phyloP scores from a whole-genome alignment of 2,329 filamentous ascomycete genomes.

The Fusarium sp. region DNA sequence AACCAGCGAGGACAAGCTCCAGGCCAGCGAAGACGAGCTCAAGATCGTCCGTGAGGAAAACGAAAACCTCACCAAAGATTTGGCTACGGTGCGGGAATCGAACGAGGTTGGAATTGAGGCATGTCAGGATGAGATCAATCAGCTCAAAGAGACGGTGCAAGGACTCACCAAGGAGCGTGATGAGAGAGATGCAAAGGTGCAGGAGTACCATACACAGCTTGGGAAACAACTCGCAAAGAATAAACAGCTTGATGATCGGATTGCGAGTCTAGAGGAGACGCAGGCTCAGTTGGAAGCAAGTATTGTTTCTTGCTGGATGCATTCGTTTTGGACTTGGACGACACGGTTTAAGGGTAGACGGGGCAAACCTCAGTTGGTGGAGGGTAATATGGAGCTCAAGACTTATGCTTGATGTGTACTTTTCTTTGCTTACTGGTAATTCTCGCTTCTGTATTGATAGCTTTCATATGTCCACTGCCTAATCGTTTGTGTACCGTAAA shows the following conservation, averaged over 20 bases:
- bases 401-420: neutral
- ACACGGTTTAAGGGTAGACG: neutral
- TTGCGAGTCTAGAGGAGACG: neutral
- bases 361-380: neutral
- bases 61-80: neutral
- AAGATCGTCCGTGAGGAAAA: neutral
- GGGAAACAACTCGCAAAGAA: neutral
- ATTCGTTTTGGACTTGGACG: neutral
- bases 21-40: neutral
- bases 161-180: neutral
- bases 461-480: neutral
- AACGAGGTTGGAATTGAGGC: neutral
- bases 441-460: neutral
- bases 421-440: neutral
- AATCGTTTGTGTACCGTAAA: neutral
- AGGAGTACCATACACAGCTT: neutral
- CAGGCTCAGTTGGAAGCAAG: neutral
- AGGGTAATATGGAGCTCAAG: neutral
- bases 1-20: neutral
- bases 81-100: neutral
- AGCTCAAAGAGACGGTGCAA: neutral
- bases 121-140: neutral
- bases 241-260: neutral
- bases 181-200: neutral
- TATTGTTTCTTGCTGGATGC: conserved; percentile 3